phyloP scores from a whole-genome alignment of 495 filamentous ascomycete species.

The Xylaria intraflava region DNA sequence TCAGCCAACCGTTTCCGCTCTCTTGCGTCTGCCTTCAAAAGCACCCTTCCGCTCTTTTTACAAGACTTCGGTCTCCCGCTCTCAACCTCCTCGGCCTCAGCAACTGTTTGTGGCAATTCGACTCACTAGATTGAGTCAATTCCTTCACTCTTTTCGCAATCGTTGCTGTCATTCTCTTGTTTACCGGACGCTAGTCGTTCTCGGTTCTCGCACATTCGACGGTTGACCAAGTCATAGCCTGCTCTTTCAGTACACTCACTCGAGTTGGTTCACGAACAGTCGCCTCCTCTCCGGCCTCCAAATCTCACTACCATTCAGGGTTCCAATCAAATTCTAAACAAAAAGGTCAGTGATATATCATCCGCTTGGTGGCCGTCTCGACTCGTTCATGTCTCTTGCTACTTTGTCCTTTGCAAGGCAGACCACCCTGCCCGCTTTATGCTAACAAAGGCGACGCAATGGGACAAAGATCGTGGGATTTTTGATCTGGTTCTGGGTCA shows the following conservation, averaged over 20 bases:
- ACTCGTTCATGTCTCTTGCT: not conserved
- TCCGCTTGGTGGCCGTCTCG: not conserved
- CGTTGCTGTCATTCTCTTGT: slow-evolving; percentile 29
- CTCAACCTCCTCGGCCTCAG: slow-evolving; percentile 12
- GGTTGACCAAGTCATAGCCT: slow-evolving; percentile 22
- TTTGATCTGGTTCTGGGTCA: not conserved
- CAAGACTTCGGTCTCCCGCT: slow-evolving; percentile 16
- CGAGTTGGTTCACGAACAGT: slow-evolving; percentile 2
- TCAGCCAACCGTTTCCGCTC: slow-evolving; percentile 25
- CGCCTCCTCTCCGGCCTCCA: not conserved
- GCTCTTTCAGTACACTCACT: slow-evolving; percentile 27
- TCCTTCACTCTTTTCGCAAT: slow-evolving; percentile 14
- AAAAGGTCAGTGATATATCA: slow-evolving; percentile 4
- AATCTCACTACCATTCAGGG: too few relatives aligned
- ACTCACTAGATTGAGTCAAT: slow-evolving; percentile 17
- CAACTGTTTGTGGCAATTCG: slow-evolving; percentile 7
- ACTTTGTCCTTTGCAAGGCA: not conserved
- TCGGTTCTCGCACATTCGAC: slow-evolving; percentile 9
- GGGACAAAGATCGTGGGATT: not conserved
- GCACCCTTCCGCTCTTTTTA: slow-evolving; percentile 38
- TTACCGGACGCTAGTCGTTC: slow-evolving; percentile 28
- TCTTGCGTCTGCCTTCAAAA: slow-evolving; percentile 20
- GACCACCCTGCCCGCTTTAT: not conserved
- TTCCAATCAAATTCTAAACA: slow-evolving; percentile 1
- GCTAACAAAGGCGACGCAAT: not conserved